Conservation (phyloP, 495 filamentous ascomycete species). For the Cladorrhinum samala region DNA sequence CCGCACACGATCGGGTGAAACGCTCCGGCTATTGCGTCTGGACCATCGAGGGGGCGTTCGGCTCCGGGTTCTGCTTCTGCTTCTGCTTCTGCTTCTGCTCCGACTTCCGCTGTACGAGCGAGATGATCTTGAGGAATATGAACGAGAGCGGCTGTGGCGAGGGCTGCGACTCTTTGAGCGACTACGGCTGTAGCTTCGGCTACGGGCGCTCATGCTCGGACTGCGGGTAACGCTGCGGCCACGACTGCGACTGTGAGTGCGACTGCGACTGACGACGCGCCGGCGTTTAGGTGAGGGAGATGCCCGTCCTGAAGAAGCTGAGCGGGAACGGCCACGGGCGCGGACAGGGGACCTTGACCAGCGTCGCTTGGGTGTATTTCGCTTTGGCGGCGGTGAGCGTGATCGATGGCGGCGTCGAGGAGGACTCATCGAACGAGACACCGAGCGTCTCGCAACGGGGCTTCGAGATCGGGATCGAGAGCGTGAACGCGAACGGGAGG, state of each 20-base stretch:
- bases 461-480: slow-evolving; percentile 33
- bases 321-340: slow-evolving; percentile 19
- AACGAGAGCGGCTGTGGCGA: slow-evolving; percentile 41
- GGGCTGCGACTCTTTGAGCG: slow-evolving; percentile 11
- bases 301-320: slow-evolving; percentile 27
- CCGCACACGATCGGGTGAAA: slow-evolving; percentile 28
- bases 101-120: slow-evolving; percentile 23
- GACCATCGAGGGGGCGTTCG: slow-evolving; percentile 35
- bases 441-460: slow-evolving; percentile 24
- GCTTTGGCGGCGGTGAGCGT: slow-evolving; percentile 37
- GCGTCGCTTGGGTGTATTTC: slow-evolving; percentile 34
- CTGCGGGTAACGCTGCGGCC: slow-evolving; percentile 8
- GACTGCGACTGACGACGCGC: slow-evolving; percentile 27
- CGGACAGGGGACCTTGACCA: slow-evolving; percentile 28
- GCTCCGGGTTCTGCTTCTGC: slow-evolving; percentile 7
- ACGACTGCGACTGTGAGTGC: slow-evolving; percentile 13
- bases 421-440: slow-evolving; percentile 33
- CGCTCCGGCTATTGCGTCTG: slow-evolving; percentile 38
- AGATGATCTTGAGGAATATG: slow-evolving; percentile 30
- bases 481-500: slow-evolving; percentile 29
- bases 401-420: slow-evolving; percentile 34
- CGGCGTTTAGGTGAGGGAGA: slow-evolving; percentile 28
- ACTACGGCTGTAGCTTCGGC: neutral
- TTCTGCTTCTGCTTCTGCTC: slow-evolving; percentile 6
- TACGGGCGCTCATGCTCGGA: slow-evolving; percentile 7